Evolutionary conservation across 306 rosid species (phyloP).

Genomic region (Ammopiptanthus mongolicus): DNA sequence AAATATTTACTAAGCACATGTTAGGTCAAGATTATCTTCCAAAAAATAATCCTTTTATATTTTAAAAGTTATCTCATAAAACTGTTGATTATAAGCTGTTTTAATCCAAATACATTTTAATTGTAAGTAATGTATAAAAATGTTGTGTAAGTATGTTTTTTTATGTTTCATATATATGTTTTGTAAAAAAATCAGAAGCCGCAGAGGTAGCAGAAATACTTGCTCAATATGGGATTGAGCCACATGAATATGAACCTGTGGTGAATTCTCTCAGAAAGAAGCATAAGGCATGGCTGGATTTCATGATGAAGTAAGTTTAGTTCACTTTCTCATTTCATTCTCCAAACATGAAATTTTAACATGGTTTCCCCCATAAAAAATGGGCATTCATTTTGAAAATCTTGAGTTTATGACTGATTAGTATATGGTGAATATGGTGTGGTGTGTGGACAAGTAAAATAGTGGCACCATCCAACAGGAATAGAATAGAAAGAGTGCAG

Average conservation of each 20-base stretch:
- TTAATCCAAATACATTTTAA: too few species aligned
- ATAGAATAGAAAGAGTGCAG: background rate
- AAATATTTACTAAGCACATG: too few species aligned
- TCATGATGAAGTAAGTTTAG: slow-evolving; percentile 92
- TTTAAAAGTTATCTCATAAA: too few species aligned
- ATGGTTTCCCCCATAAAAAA: background rate
- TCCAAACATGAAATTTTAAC: background rate
- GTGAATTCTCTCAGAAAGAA: slow-evolving; percentile 71
- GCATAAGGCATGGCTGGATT: slow-evolving; percentile 92
- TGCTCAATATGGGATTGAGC: slow-evolving; percentile 64
- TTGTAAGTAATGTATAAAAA: too few species aligned
- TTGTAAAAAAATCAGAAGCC: slow-evolving; percentile 51
- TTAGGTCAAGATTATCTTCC: too few species aligned
- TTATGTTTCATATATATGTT: background rate
- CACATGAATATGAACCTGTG: slow-evolving; percentile 79
- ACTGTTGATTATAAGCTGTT: too few species aligned
- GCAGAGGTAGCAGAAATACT: slow-evolving; percentile 84
- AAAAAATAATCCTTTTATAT: too few species aligned
- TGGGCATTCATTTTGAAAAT: too few species aligned
- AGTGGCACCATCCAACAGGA: background rate
- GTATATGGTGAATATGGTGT: too few species aligned
- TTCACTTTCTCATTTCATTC: background rate
- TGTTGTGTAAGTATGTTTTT: background rate
- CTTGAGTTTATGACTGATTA: background rate
- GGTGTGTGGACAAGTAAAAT: background rate